These are phyloP conservation scores for Annona cherimola DNA, from an alignment of 164 flowering plant genomes.

Conservation along the genomic window DNA sequence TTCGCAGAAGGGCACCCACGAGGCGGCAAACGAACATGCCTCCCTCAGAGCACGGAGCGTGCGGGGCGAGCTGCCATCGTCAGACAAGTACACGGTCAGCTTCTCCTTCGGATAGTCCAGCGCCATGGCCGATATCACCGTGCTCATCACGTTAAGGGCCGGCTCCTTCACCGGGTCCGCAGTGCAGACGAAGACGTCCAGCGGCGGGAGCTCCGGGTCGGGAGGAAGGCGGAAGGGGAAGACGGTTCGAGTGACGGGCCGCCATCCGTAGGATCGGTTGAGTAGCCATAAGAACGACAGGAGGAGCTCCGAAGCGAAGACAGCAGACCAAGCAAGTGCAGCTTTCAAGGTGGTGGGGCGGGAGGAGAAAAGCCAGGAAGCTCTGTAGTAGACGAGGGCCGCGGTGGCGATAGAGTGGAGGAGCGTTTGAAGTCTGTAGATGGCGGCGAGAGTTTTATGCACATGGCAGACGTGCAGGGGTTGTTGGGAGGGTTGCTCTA, in stretches of 20 bases:
- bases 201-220: constrained; percentile 30
- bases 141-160: constrained; percentile 55
- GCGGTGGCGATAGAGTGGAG: constrained; percentile 1
- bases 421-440: constrained; percentile 5
- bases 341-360: background rate
- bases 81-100: constrained; percentile 61
- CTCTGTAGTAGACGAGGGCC: constrained; percentile 13
- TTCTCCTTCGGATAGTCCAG: constrained; percentile 60
- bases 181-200: constrained; percentile 59
- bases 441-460: background rate
- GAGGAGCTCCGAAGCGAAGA: constrained; percentile 38
- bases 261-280: constrained; percentile 34
- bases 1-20: constrained; percentile 63
- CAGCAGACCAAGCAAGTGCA: constrained; percentile 23
- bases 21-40: constrained; percentile 38
- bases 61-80: constrained; percentile 50
- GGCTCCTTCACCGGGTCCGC: constrained; percentile 61
- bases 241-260: constrained; percentile 41
- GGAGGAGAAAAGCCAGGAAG: constrained; percentile 1
- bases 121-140: constrained; percentile 62
- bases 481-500: background rate
- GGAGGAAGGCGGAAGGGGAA: constrained; percentile 38
- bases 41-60: constrained; percentile 37
- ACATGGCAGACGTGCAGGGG: constrained; percentile 6
- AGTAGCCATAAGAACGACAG: constrained; percentile 44